Conservation (phyloP, 441 rosid species). For the Adansonia gregorii region DNA sequence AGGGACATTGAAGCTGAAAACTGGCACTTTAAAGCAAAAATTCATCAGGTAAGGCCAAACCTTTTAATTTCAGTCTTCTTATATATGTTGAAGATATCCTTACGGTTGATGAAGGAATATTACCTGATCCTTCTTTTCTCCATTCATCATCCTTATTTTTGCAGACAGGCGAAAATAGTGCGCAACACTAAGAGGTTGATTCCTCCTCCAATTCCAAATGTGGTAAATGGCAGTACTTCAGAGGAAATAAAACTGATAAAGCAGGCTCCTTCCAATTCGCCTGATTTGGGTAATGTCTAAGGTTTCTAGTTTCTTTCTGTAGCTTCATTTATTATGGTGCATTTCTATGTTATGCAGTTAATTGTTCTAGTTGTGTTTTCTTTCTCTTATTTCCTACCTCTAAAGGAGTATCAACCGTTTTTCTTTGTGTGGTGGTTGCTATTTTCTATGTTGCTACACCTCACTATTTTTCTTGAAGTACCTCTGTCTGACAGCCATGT, state of each 20-base stretch:
- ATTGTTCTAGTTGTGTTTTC: neutral
- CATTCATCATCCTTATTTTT: neutral
- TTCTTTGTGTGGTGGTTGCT: neutral
- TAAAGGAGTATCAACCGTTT: neutral
- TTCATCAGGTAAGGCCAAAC: constrained; percentile 56
- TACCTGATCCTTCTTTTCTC: neutral
- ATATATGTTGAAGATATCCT: constrained; percentile 8
- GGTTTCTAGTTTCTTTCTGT: neutral
- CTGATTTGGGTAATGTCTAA: constrained; percentile 46
- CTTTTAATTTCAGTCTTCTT: neutral
- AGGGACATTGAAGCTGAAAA: constrained; percentile 61
- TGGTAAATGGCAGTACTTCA: constrained; percentile 38
- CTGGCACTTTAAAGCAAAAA: constrained; percentile 68
- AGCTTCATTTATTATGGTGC: constrained; percentile 16
- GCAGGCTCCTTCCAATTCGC: constrained; percentile 36
- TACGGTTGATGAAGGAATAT: neutral
- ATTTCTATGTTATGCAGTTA: constrained; percentile 18
- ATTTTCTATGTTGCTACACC: too few species aligned
- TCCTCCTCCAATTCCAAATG: constrained; percentile 33
- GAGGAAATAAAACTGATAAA: constrained; percentile 44
- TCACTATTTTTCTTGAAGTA: too few species aligned
- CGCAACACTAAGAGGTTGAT: constrained; percentile 45
- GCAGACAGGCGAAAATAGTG: constrained; percentile 73
- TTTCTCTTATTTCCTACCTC: neutral
- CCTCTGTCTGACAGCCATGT: too few species aligned